Conservation (phyloP, 352 stramenopile species). For the Globisporangium spiculum region DNA sequence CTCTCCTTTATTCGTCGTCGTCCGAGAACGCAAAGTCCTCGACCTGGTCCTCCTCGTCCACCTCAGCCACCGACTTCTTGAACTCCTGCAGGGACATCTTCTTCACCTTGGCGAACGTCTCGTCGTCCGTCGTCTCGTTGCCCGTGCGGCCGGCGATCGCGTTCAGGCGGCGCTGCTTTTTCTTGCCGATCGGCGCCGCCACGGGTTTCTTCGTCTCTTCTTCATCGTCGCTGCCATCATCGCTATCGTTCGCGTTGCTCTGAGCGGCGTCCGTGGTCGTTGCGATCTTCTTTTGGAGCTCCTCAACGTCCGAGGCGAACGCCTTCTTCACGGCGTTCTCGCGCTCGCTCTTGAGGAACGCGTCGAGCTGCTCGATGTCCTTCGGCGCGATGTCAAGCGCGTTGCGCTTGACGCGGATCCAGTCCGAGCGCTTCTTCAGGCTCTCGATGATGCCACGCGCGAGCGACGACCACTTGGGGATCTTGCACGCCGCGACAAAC, state of each 20-base stretch:
- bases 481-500: constrained; percentile 80
- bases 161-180: constrained; percentile 43
- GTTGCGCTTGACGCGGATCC: constrained; percentile 90
- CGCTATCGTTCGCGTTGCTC: constrained; percentile 28
- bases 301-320: constrained; percentile 63
- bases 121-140: constrained; percentile 52
- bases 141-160: constrained; percentile 19
- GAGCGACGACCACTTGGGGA: constrained; percentile 81
- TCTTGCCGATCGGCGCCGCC: constrained; percentile 28
- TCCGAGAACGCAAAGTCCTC: constrained; percentile 78
- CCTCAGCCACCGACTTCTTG: constrained; percentile 65
- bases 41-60: constrained; percentile 73
- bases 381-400: constrained; percentile 86
- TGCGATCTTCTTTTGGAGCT: constrained; percentile 72
- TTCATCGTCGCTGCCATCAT: constrained; percentile 39
- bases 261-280: constrained; percentile 26
- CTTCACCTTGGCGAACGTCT: constrained; percentile 72
- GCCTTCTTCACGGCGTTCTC: constrained; percentile 87
- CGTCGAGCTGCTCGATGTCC: constrained; percentile 82
- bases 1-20: constrained; percentile 49
- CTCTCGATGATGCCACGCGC: constrained; percentile 58
- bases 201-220: constrained; percentile 22
- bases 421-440: constrained; percentile 71
- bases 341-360: constrained; percentile 78
- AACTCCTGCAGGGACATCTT: constrained; percentile 83